Base-by-base conservation (phyloP, 768 basidiomycete species). In the Pleurotus eryngii region DNA sequence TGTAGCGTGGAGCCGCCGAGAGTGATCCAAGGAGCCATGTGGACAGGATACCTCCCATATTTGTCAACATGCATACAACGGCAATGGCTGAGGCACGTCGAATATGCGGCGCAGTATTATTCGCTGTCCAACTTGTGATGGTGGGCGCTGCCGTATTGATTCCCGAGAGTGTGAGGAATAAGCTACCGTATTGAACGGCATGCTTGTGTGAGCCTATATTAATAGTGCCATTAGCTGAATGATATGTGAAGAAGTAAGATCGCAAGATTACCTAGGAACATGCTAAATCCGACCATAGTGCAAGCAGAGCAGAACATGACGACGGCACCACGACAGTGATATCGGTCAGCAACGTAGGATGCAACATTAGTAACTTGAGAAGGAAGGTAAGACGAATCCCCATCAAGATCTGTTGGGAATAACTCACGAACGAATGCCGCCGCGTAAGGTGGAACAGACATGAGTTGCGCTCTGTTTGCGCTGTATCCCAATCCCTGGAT, bases 51-150 rank as follows among this genome's bases (percentile, higher is more conserved):
- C 74, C 76, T 46, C 77, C 78, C 1, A 67, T 42, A 59, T 79
- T 80, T 18, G 74, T 74, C 64, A 72, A 65, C 57, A 76, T 72
- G 50, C 76, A 76, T 4, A 69, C 70, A 9, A 78, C 61, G 22
- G 77, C 81, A 50, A 82, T 66, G 22, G 73, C 66, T 0, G 81
- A 79, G 4, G 81, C 82, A 22, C 81, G 76, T 43, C 79, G 71
- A 30, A 71, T 57, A 54, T 80, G 73, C 0, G 82, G 82, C 4
- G 74, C 69, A 11, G 76, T 69, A 67, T 82, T 83, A 65, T 83
- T 82, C 11, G 81, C 73, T 26, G 70, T 63, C 82, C 82, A 84
- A 0, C 79, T 72, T 2, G 68, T 67, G 27, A 76, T 57, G 5
- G 78, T 63, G 3, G 81, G 78, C 11, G 73, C 74, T 15, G 68